A percentile compares a stretch with the other conserved stretches of the same genome.
phyloP scores from a whole-genome alignment of 495 filamentous ascomycete genomes.

The Penicillium bialowiezense region DNA sequence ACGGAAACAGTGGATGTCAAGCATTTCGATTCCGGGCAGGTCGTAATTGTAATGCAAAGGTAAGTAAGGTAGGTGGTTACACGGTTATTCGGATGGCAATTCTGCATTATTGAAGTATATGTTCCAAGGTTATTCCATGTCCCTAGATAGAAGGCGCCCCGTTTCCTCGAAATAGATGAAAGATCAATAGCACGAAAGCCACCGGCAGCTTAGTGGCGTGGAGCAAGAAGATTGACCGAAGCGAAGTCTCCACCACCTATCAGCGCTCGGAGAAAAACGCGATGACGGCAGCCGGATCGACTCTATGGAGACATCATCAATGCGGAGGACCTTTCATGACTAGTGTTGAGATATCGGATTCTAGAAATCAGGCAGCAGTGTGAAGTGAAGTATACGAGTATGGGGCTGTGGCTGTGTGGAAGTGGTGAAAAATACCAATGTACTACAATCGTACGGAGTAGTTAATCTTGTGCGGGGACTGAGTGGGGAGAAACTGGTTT shows the following conservation, averaged over 20 bases:
- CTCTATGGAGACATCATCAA: slow-evolving; percentile 6
- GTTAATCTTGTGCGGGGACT: slow-evolving; percentile 4
- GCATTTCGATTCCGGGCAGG: background rate
- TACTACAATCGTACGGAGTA: background rate
- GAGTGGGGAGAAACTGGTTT: background rate
- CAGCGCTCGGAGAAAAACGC: background rate
- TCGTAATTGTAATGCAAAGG: background rate
- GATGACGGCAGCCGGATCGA: slow-evolving; percentile 3
- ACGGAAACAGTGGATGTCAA: background rate
- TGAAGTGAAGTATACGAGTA: slow-evolving; percentile 1
- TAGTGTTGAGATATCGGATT: slow-evolving; percentile 11
- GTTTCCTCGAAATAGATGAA: background rate
- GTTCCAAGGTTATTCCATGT: background rate
- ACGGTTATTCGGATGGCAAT: too few species aligned
- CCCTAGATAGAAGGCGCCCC: background rate
- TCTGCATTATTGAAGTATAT: background rate
- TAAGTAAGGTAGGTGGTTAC: too few species aligned
- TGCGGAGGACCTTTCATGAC: background rate
- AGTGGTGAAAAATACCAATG: background rate
- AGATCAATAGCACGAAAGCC: slow-evolving; percentile 6
- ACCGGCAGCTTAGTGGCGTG: background rate
- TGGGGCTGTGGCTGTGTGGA: slow-evolving; percentile 19
- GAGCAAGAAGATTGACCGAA: background rate
- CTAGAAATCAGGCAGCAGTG: slow-evolving; percentile 6
- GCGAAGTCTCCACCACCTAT: background rate